Conservation (phyloP, 1,284 basidiomycete genomes). For the Chiua sp. region DNA sequence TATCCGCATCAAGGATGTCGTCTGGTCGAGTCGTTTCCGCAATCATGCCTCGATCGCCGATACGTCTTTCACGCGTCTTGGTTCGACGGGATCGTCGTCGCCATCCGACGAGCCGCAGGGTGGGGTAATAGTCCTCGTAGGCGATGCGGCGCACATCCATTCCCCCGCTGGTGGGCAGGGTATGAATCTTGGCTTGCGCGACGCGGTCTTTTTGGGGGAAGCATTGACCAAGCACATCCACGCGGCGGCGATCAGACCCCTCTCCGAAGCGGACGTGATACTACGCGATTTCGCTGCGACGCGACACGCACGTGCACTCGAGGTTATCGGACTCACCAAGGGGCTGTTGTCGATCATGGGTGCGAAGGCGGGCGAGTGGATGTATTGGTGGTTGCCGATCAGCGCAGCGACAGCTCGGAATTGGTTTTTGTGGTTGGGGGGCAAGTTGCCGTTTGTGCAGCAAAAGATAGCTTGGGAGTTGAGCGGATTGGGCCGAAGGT, state of each 20-base stretch:
- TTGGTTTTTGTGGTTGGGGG: constrained; percentile 25
- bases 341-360: constrained; percentile 21
- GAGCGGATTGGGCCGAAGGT: constrained; percentile 32
- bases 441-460: constrained; percentile 16
- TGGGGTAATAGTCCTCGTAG: constrained; percentile 39
- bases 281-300: constrained; percentile 19
- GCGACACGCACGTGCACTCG: constrained; percentile 26
- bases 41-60: constrained; percentile 44
- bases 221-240: constrained; percentile 27
- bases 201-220: constrained; percentile 43
- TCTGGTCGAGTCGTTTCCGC: constrained; percentile 48
- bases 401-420: constrained; percentile 13
- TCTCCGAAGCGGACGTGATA: constrained; percentile 24
- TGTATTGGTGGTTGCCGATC: constrained; percentile 30
- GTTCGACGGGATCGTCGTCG: background rate
- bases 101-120: constrained; percentile 10
- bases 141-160: constrained; percentile 31
- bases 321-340: constrained; percentile 32
- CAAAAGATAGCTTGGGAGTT: constrained; percentile 28
- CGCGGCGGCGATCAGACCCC: constrained; percentile 13
- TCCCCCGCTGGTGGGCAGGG: constrained; percentile 52
- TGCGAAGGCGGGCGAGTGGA: background rate
- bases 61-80: constrained; percentile 35
- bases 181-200: constrained; percentile 53
- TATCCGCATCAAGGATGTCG: constrained; percentile 30